Evolutionary conservation across 2,329 filamentous ascomycete genomes (phyloP).

Genomic region (Talaromyces sp.): DNA sequence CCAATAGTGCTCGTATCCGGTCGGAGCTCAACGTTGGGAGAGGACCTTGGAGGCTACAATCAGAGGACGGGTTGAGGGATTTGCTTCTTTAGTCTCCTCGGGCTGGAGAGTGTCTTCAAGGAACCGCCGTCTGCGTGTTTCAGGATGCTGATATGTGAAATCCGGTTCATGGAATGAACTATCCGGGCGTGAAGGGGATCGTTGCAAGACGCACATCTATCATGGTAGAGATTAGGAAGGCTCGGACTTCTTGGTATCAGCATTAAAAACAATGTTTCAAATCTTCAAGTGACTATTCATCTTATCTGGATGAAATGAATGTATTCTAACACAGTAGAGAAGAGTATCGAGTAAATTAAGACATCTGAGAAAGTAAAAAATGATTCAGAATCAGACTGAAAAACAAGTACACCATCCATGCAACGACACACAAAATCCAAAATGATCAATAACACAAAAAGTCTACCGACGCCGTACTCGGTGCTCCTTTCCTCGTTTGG

Average conservation of each 20-base stretch:
- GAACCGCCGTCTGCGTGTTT: not conserved
- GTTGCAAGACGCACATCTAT: not conserved
- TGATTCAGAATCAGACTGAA: conserved; percentile 10
- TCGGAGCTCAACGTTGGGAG: not conserved
- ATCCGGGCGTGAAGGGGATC: too few relatives aligned
- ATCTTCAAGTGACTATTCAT: not conserved
- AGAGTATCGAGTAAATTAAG: conserved; percentile 8
- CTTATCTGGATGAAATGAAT: not conserved
- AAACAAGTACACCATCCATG: conserved; percentile 17
- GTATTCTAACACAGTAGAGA: conserved; percentile 12
- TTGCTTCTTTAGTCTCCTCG: not conserved
- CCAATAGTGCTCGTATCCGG: not conserved
- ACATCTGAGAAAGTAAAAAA: conserved; percentile 12
- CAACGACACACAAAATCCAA: conserved; percentile 6
- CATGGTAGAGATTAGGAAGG: not conserved
- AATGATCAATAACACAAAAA: not conserved
- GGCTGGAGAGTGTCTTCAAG: not conserved
- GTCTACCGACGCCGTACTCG: conserved; percentile 38
- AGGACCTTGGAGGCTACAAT: not conserved
- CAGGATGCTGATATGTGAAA: not conserved
- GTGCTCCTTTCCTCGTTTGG: conserved; percentile 47
- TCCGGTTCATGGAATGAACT: not conserved
- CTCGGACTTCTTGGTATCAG: not conserved
- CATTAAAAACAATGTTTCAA: not conserved
- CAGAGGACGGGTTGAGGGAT: not conserved